Conservation (phyloP, 371 early-diverging fungal species). For the Apophysomyces variabilis region DNA sequence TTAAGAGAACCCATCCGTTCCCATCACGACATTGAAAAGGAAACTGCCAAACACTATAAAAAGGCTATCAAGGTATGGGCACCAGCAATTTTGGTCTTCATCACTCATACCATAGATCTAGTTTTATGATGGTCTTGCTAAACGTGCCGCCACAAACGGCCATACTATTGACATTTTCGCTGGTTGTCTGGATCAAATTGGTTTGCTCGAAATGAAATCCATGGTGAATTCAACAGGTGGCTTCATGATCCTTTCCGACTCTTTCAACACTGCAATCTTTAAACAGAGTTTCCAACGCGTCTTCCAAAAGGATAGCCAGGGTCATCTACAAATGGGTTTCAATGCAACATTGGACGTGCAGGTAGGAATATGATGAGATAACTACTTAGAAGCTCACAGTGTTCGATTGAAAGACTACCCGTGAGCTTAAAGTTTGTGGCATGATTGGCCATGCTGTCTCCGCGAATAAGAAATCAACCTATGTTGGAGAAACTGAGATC, state of each 20-base stretch:
- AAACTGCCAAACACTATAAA: conserved; percentile 89
- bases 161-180: conserved; percentile 60
- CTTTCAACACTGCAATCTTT: conserved; percentile 95
- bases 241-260: conserved; percentile 95
- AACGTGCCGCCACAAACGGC: conserved; percentile 77
- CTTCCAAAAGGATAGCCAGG: conserved; percentile 90
- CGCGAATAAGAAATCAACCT: conserved; percentile 85
- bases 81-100: not conserved
- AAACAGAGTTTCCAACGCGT: conserved; percentile 95
- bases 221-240: conserved; percentile 96
- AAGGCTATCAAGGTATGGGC: conserved; percentile 79
- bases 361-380: conserved; percentile 35
- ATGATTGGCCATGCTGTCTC: conserved; percentile 95
- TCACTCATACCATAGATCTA: conserved; percentile 23
- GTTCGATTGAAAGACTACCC: conserved; percentile 68
- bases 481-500: conserved; percentile 98
- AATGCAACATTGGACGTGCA: conserved; percentile 98
- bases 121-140: conserved; percentile 94
- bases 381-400: not conserved
- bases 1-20: conserved; percentile 95
- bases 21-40: conserved; percentile 98
- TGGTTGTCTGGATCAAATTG: conserved; percentile 58
- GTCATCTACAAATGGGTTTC: conserved; percentile 94
- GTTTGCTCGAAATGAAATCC: conserved; percentile 97
- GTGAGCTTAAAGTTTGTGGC: conserved; percentile 95